These are phyloP conservation scores for Nicotiana rustica DNA, from an alignment of 305 asterid species.

Conservation along the genomic window DNA sequence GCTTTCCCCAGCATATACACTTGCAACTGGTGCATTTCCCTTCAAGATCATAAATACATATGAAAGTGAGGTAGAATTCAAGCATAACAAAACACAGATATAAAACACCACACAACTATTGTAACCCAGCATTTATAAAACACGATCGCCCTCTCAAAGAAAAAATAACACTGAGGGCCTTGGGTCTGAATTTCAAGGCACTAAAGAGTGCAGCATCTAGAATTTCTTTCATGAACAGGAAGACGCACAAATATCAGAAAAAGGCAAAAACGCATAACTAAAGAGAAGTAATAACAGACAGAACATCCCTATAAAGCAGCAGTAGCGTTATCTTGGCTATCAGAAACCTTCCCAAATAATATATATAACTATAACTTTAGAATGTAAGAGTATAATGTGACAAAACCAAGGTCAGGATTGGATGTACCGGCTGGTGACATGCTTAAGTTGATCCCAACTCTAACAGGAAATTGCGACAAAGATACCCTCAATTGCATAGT, in stretches of 20 bases:
- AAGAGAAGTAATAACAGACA: conserved; percentile 15
- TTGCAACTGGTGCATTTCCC: conserved; percentile 87
- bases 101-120: neutral
- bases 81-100: conserved; percentile 25
- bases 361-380: neutral
- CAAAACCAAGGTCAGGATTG: neutral
- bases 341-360: neutral
- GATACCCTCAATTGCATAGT: neutral
- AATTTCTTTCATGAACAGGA: conserved; percentile 1
- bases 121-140: neutral
- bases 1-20: conserved; percentile 81
- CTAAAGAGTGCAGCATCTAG: conserved; percentile 12
- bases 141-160: neutral
- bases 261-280: neutral
- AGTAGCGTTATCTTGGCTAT: neutral
- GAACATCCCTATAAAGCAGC: conserved; percentile 18
- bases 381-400: neutral
- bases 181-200: conserved; percentile 29
- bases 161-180: neutral
- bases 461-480: neutral
- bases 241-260: neutral
- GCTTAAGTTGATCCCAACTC: neutral
- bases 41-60: conserved; percentile 48
- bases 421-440: neutral
- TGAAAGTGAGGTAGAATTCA: conserved; percentile 31